Base-by-base conservation (phyloP, 257 asterid species). In the Nicotiana obtusifolia region DNA sequence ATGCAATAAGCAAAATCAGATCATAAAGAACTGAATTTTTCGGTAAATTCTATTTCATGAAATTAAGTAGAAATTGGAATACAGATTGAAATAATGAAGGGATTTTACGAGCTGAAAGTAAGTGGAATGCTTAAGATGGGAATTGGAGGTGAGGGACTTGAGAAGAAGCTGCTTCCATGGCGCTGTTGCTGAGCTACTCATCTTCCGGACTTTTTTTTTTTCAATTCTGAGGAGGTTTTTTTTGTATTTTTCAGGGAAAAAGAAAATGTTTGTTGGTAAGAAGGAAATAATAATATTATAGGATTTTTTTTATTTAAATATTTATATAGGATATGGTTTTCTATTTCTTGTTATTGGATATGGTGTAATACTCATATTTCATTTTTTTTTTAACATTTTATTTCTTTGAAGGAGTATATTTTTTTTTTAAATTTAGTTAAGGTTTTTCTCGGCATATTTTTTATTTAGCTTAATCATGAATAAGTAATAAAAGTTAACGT, bases 101-200 rank as follows among this genome's bases (percentile, higher is more conserved):
- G 10, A 47, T 75, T 67, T 10, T 90, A 95, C 99, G 4, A 94
- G 94, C 81, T 95, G 99, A 86, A 95, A 87, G 81, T 89, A 95
- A 67, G 97, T 77, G 78, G 88, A 82, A 78, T 92, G 95, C 77
- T 89, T 93, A 88, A 91, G 92, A 85, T 90, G 98, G 75, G 97
- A 91, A 87, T 94, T 95, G 81, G 97, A 85, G 60, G 89, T 85
- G 15, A 94, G 80, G 52, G 98, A 91, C 86, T 86, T 82, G 82
- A 94, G 91, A 28, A 95, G 92, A 84, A 92, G 97, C 89, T 94
- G 95, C 90, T 91, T 95, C 99, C 99, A 95, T 44, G 92, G 95
- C 82, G 82, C 81, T 65, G 87, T 22, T 64, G 88, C 77, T 5
- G 91, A 71, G 86, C 87, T 89, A 44, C 90, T 87, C 95, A 91